Conservation (phyloP, 495 filamentous ascomycete genomes). For the Lasiosphaeria miniovina region DNA sequence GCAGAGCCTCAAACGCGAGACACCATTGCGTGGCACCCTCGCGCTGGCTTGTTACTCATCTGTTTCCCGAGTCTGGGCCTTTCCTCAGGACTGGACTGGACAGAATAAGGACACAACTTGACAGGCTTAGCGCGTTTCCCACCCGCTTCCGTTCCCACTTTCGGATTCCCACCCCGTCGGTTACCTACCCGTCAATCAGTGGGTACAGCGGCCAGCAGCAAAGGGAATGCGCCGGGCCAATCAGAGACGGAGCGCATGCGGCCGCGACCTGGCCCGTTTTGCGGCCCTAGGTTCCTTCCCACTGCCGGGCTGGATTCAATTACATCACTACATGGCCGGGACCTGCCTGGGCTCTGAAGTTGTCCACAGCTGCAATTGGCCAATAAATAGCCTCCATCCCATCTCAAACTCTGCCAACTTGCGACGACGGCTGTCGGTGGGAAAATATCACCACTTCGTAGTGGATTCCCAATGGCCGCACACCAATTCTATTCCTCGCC, state of each 20-base stretch:
- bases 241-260: conserved; percentile 24
- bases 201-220: background rate
- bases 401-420: too few species aligned
- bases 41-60: too few species aligned
- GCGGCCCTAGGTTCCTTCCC: background rate
- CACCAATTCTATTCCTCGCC: too few species aligned
- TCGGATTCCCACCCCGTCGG: background rate
- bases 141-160: background rate
- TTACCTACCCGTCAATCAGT: background rate
- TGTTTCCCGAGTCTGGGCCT: too few species aligned
- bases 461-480: too few species aligned
- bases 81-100: background rate
- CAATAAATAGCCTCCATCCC: too few species aligned
- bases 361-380: too few species aligned
- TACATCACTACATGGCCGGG: too few species aligned
- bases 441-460: too few species aligned
- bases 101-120: background rate
- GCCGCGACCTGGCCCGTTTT: background rate
- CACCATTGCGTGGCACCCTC: background rate
- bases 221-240: conserved; percentile 18
- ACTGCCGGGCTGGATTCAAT: too few species aligned
- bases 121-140: background rate
- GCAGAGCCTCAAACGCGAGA: background rate
- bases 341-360: too few species aligned
- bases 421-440: too few species aligned